Evolutionary conservation across 2,329 filamentous ascomycete species (phyloP).

Genomic region (Fusarium praegraminearum): DNA sequence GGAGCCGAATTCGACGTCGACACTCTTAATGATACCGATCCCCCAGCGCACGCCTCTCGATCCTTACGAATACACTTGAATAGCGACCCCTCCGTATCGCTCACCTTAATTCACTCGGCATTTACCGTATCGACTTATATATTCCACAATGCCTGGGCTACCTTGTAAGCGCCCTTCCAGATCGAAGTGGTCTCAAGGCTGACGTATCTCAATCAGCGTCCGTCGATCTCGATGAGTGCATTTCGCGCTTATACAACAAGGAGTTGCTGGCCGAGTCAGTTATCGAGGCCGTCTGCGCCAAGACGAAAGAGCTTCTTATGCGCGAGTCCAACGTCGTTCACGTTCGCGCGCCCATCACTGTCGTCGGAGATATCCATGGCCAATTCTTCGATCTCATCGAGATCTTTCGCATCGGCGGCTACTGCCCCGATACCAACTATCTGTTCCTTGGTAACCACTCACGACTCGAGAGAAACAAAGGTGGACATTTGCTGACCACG

Average conservation of each 20-base stretch:
- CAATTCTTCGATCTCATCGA: slow-evolving; percentile 99
- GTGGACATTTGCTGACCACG: slow-evolving; percentile 22
- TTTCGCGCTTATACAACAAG: slow-evolving; percentile 95
- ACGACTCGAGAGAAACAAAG: background rate
- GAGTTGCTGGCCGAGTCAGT: slow-evolving; percentile 97
- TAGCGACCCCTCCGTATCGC: slow-evolving; percentile 6
- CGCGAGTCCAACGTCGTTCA: slow-evolving; percentile 99
- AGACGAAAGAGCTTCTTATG: slow-evolving; percentile 98
- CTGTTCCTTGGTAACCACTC: slow-evolving; percentile 82
- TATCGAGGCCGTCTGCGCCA: slow-evolving; percentile 98
- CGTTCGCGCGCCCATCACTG: slow-evolving; percentile 93
- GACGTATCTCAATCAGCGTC: slow-evolving; percentile 70
- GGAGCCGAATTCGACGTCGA: slow-evolving; percentile 51
- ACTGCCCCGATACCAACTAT: slow-evolving; percentile 98
- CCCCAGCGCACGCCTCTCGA: slow-evolving; percentile 27
- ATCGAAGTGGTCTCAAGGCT: slow-evolving; percentile 23
- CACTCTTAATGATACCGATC: slow-evolving; percentile 60
- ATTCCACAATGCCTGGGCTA: slow-evolving; percentile 66
- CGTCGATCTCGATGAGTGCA: slow-evolving; percentile 98
- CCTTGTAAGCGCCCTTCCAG: slow-evolving; percentile 60
- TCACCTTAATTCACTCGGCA: slow-evolving; percentile 3
- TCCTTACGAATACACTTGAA: slow-evolving; percentile 19
- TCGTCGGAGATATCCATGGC: slow-evolving; percentile 98
- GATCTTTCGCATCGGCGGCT: slow-evolving; percentile 98
- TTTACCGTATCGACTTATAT: slow-evolving; percentile 9